Conservation (phyloP, 176 grass and related monocot genomes). For the Pharus latifolius region DNA sequence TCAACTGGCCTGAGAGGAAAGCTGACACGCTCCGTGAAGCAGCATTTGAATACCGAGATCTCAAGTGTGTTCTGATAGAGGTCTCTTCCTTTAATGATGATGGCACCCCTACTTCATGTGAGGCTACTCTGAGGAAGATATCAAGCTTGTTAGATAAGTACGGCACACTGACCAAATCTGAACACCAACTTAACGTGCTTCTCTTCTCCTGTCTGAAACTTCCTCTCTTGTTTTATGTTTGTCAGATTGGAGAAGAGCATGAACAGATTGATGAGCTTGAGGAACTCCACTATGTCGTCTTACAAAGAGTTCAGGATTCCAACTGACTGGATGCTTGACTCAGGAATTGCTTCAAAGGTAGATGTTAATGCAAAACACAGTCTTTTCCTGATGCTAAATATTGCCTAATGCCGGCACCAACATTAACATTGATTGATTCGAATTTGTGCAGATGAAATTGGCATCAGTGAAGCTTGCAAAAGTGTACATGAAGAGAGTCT, state of each 20-base stretch:
- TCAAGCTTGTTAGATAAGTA: constrained; percentile 46
- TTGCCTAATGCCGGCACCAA: not conserved
- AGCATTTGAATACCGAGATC: constrained; percentile 41
- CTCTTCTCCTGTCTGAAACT: no score
- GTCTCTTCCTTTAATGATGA: constrained; percentile 14
- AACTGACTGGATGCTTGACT: constrained; percentile 89
- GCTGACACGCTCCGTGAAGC: constrained; percentile 40
- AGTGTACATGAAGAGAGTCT: constrained; percentile 62
- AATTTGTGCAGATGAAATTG: constrained; percentile 52
- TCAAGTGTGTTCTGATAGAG: constrained; percentile 22
- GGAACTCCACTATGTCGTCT: constrained; percentile 33
- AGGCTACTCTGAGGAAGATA: constrained; percentile 34
- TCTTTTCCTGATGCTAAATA: not conserved
- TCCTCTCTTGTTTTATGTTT: not conserved
- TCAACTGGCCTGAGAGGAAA: constrained; percentile 62
- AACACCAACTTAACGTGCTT: no score
- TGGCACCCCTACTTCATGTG: constrained; percentile 10
- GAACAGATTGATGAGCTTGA: constrained; percentile 54
- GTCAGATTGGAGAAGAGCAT: constrained; percentile 76
- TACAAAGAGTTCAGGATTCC: constrained; percentile 83
- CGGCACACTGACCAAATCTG: not conserved
- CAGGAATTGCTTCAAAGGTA: constrained; percentile 72
- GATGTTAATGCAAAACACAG: not conserved
- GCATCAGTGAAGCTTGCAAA: constrained; percentile 76
- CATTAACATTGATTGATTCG: not conserved